phyloP scores from a whole-genome alignment of 2,329 filamentous ascomycete species.

The Neofusicoccum cordaticola region DNA sequence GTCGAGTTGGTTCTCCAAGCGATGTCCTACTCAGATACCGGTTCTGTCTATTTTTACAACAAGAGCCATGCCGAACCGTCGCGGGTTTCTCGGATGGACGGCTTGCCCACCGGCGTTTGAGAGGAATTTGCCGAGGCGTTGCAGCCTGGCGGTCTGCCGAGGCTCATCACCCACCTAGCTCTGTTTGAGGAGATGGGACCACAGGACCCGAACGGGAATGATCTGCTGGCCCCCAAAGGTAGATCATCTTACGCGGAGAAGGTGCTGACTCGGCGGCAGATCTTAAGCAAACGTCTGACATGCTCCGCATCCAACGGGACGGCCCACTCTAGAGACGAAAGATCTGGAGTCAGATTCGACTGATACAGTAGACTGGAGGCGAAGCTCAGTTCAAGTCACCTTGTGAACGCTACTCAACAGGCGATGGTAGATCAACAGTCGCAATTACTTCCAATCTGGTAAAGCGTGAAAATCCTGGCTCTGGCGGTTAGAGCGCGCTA shows the following conservation, averaged over 20 bases:
- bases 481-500: conserved; percentile 9
- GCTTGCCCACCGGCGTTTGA: not conserved
- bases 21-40: not conserved
- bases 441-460: not conserved
- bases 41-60: not conserved
- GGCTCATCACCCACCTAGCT: not conserved
- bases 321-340: not conserved
- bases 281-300: not conserved
- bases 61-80: not conserved
- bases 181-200: not conserved
- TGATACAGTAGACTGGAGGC: not conserved
- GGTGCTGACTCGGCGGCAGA: conserved; percentile 2
- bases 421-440: not conserved
- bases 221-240: conserved; percentile 6
- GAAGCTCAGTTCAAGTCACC: not conserved
- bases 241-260: conserved; percentile 3
- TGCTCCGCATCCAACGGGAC: not conserved
- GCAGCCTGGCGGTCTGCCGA: not conserved
- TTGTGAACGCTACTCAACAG: not conserved
- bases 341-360: not conserved
- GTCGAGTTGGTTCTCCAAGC: not conserved
- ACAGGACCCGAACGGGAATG: not conserved
- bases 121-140: not conserved
- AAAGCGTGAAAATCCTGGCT: not conserved
- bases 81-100: not conserved